A percentile compares a stretch with the other conserved stretches of the same genome.
These are phyloP conservation scores for Paramecium tetraurelia DNA, from an alignment of 73 alveolate genomes.

Conservation along the genomic window DNA sequence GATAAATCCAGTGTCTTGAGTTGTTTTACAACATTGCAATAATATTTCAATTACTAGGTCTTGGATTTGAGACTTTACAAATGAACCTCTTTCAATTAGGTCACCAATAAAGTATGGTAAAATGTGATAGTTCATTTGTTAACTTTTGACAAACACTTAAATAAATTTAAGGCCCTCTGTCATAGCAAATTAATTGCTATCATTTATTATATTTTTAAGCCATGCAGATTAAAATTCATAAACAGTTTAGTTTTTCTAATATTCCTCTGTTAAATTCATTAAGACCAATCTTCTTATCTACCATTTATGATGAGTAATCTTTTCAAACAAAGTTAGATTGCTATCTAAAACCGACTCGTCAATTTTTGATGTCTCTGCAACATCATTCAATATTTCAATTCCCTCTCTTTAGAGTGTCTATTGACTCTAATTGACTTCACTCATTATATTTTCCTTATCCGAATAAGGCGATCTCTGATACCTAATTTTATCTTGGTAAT, in stretches of 20 bases:
- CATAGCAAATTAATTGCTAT: conserved; percentile 23
- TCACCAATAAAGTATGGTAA: conserved; percentile 47
- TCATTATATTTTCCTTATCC: neutral
- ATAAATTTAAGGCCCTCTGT: conserved; percentile 19
- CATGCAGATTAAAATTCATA: conserved; percentile 47
- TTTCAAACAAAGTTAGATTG: neutral
- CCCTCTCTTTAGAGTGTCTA: neutral
- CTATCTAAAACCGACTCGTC: conserved; percentile 10
- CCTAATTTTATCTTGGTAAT: neutral
- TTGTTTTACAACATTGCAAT: neutral
- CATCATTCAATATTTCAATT: neutral
- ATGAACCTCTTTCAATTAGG: conserved; percentile 20
- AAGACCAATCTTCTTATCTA: neutral
- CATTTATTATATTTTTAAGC: conserved; percentile 41
- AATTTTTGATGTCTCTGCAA: neutral
- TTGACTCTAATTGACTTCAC: conserved; percentile 25
- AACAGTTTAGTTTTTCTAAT: neutral
- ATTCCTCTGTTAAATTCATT: conserved; percentile 10
- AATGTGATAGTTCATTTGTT: conserved; percentile 27
- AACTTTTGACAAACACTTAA: neutral
- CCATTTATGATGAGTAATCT: conserved; percentile 28
- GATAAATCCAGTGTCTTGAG: neutral
- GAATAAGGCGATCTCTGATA: neutral
- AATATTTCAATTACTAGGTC: neutral
- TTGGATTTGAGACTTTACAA: neutral